Conservation (phyloP, 1,284 basidiomycete species). For the Volvariella volvacea region DNA sequence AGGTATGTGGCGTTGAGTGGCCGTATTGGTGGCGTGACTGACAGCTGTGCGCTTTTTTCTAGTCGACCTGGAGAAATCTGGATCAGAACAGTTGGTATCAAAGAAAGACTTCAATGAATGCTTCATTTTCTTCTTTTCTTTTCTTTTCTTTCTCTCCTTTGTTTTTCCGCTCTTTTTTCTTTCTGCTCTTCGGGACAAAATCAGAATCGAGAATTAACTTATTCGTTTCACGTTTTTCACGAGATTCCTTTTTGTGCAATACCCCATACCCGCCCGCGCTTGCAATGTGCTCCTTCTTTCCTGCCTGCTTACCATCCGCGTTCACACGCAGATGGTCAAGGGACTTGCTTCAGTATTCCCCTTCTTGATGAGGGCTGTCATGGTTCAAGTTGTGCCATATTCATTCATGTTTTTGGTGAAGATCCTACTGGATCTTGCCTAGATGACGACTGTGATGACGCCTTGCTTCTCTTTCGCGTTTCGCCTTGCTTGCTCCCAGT, state of each 20-base stretch:
- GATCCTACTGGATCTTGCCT: no score
- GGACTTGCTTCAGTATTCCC: no score
- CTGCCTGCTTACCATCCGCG: not conserved
- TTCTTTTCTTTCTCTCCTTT: not conserved
- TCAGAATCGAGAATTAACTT: not conserved
- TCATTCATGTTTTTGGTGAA: no score
- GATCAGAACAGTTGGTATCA: constrained; percentile 60
- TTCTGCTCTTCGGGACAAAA: no score
- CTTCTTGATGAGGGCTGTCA: no score
- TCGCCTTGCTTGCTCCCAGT: no score
- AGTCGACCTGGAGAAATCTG: constrained; percentile 80
- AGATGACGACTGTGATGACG: no score
- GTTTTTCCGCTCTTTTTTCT: not conserved
- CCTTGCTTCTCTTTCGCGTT: no score
- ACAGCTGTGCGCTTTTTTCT: constrained; percentile 6
- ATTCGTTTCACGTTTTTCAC: not conserved
- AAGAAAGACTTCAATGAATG: constrained; percentile 35
- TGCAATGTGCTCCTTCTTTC: no score
- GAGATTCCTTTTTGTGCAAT: not conserved
- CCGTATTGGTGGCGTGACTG: constrained; percentile 4
- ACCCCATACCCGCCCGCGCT: no score
- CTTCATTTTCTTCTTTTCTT: not conserved
- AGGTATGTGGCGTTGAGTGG: constrained; percentile 48
- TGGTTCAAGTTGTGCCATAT: no score
- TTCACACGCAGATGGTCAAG: no score